These are phyloP conservation scores for Arachis hypogaea DNA, from an alignment of 306 rosid species.

Conservation along the genomic window DNA sequence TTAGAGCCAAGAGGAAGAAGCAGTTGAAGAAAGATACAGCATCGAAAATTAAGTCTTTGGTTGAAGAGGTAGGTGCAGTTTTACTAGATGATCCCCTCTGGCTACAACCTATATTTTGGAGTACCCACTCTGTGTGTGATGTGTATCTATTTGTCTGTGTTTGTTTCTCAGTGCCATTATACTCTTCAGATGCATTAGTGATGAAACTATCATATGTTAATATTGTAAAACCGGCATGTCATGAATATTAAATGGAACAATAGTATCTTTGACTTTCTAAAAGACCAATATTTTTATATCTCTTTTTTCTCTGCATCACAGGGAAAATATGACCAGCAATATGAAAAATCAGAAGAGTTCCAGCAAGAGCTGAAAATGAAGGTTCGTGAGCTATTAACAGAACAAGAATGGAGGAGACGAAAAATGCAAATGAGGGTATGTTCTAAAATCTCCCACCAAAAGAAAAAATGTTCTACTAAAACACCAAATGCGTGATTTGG, in stretches of 20 bases:
- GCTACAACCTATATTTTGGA: conserved; percentile 3
- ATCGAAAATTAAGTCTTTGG: conserved; percentile 76
- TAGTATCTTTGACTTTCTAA: not conserved
- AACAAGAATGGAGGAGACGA: conserved; percentile 78
- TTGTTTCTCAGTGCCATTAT: not conserved
- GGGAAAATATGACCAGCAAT: conserved; percentile 68
- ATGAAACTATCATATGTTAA: not conserved
- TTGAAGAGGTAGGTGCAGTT: conserved; percentile 65
- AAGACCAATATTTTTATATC: not conserved
- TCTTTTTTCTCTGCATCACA: conserved; percentile 24
- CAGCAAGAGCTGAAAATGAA: conserved; percentile 64
- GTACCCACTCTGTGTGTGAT: not conserved
- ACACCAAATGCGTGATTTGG: not conserved
- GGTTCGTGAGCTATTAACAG: conserved; percentile 70
- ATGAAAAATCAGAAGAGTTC: conserved; percentile 65
- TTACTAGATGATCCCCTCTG: conserved; percentile 12
- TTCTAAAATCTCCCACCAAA: not conserved
- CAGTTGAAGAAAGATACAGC: conserved; percentile 82
- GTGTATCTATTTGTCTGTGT: not conserved
- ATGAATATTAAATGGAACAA: not conserved
- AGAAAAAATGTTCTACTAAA: not conserved
- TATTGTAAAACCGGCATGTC: not conserved
- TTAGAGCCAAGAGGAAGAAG: conserved; percentile 73
- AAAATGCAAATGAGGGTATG: conserved; percentile 81
- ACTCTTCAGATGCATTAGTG: not conserved